Evolutionary conservation across 345 rosid genomes (phyloP).

Genomic region (Aquilaria yunnanensis): DNA sequence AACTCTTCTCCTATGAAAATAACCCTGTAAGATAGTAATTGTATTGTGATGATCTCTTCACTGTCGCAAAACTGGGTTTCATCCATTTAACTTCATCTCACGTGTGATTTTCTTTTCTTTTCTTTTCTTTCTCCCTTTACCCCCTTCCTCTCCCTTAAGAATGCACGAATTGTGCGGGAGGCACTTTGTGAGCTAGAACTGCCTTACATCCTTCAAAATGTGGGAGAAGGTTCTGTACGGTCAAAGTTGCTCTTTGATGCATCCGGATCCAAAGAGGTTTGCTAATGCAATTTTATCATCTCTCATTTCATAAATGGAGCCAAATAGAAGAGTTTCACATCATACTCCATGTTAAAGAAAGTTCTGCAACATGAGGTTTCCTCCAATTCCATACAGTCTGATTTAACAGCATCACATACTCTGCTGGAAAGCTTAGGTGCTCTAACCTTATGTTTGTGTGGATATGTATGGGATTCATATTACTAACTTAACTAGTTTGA

Average conservation of each 20-base stretch:
- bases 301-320: background rate
- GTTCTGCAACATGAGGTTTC: background rate
- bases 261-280: slow-evolving; percentile 67
- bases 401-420: background rate
- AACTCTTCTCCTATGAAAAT: slow-evolving; percentile 78
- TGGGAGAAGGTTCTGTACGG: slow-evolving; percentile 53
- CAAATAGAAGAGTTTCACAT: too few relatives aligned
- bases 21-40: slow-evolving; percentile 40
- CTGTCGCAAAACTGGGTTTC: background rate
- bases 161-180: slow-evolving; percentile 76
- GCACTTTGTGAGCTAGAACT: slow-evolving; percentile 85
- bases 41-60: slow-evolving; percentile 1
- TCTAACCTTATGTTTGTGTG: too few relatives aligned
- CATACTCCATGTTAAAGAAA: too few relatives aligned
- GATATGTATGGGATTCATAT: too few relatives aligned
- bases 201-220: slow-evolving; percentile 68
- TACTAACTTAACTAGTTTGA: too few relatives aligned
- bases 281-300: background rate
- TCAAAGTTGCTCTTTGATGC: slow-evolving; percentile 39
- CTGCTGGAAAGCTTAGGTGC: background rate
- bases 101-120: background rate
- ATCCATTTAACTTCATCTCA: background rate
- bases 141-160: slow-evolving; percentile 24
- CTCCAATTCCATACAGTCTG: background rate
- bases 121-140: background rate